A percentile compares a stretch with the other conserved stretches of the same genome.
Conservation (phyloP, 257 asterid species). For the Parsonsia alboflavescens region DNA sequence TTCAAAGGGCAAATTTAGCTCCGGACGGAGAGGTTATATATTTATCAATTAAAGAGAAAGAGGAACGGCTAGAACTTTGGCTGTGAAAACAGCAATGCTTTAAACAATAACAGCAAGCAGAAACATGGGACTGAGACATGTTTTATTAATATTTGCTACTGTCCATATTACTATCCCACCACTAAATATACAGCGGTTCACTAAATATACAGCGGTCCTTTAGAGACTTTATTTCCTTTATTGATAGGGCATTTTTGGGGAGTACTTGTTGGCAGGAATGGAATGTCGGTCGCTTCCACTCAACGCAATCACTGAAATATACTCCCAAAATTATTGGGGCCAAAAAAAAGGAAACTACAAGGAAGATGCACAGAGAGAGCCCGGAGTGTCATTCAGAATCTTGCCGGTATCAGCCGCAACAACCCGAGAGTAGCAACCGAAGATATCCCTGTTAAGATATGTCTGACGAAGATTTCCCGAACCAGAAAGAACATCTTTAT, state of each 20-base stretch:
- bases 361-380: conserved; percentile 34
- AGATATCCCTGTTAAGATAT: conserved; percentile 29
- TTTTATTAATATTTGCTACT: neutral
- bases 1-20: too few species aligned
- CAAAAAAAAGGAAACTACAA: conserved; percentile 8
- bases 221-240: neutral
- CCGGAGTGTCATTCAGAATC: conserved; percentile 30
- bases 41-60: neutral
- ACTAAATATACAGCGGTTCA: neutral
- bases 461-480: conserved; percentile 41
- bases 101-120: neutral
- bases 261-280: neutral
- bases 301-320: neutral
- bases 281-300: neutral
- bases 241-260: neutral
- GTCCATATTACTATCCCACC: neutral
- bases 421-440: conserved; percentile 39
- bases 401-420: conserved; percentile 42
- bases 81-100: too few species aligned
- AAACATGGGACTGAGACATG: neutral
- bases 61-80: neutral
- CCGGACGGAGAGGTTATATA: too few species aligned
- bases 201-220: neutral
- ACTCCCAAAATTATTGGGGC: neutral
- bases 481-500: conserved; percentile 56